These are phyloP conservation scores for Sedum album DNA, from an alignment of 164 flowering plant species.

Conservation along the genomic window DNA sequence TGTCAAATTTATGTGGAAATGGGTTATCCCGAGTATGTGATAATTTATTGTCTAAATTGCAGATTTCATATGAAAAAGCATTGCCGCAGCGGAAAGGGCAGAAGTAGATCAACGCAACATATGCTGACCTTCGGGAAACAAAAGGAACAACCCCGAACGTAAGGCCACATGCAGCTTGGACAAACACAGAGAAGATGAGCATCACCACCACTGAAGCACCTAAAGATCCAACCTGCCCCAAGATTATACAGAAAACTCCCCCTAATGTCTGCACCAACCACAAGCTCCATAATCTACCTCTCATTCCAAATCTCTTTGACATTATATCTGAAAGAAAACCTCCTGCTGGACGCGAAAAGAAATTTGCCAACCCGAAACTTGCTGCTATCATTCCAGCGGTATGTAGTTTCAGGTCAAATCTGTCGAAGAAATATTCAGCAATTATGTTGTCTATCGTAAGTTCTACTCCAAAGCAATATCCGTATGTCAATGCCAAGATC, in stretches of 20 bases:
- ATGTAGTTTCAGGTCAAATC: slow-evolving; percentile 66
- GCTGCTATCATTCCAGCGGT: slow-evolving; percentile 85
- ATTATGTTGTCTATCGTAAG: slow-evolving; percentile 73
- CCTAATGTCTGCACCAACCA: slow-evolving; percentile 70
- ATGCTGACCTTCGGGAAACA: slow-evolving; percentile 63
- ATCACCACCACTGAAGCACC: slow-evolving; percentile 46
- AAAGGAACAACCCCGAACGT: slow-evolving; percentile 89
- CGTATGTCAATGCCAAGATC: slow-evolving; percentile 73
- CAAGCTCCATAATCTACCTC: slow-evolving; percentile 76
- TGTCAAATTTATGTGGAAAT: too few species aligned
- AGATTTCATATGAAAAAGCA: too few species aligned
- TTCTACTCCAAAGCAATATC: slow-evolving; percentile 86
- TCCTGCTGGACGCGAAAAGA: slow-evolving; percentile 66
- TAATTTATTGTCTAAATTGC: too few species aligned
- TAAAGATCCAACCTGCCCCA: slow-evolving; percentile 49
- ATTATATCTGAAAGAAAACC: slow-evolving; percentile 58
- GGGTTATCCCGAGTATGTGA: too few species aligned
- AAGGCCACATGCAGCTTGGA: slow-evolving; percentile 83
- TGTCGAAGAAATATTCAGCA: slow-evolving; percentile 75
- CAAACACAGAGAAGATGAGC: slow-evolving; percentile 65
- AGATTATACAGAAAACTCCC: slow-evolving; percentile 53
- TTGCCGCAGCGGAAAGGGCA: neutral
- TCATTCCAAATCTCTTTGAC: slow-evolving; percentile 70
- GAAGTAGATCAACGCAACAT: neutral
- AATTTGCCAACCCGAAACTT: slow-evolving; percentile 64